Evolutionary conservation across 2,329 filamentous ascomycete species (phyloP).

Genomic region (Didymella lethalis): DNA sequence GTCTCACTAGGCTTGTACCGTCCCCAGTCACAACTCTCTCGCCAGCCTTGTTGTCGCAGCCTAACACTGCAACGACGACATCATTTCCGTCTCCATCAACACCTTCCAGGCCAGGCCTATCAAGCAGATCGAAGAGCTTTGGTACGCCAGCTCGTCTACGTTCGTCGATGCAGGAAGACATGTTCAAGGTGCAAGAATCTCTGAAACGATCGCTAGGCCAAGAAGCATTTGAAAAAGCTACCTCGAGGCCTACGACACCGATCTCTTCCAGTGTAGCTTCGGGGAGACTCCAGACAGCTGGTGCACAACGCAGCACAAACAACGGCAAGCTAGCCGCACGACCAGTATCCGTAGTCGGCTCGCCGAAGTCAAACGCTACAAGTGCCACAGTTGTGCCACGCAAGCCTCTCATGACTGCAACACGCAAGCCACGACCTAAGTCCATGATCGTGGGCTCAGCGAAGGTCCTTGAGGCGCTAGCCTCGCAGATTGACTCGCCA

Average conservation of each 20-base stretch:
- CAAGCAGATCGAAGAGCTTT: conserved; percentile 8
- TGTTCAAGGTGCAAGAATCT: conserved; percentile 11
- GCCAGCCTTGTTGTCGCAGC: not conserved
- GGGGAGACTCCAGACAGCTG: not conserved
- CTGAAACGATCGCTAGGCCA: conserved; percentile 22
- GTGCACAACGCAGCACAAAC: not conserved
- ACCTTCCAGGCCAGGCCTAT: conserved; percentile 1
- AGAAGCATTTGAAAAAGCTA: conserved; percentile 7
- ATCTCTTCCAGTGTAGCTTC: not conserved
- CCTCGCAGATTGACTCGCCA: conserved; percentile 13
- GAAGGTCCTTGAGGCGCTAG: conserved; percentile 9
- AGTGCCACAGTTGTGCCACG: conserved; percentile 1
- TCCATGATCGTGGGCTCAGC: conserved; percentile 17
- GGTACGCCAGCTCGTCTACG: conserved; percentile 12
- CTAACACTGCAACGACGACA: conserved; percentile 3
- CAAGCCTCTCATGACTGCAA: conserved; percentile 5
- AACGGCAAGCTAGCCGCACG: not conserved
- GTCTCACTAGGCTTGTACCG: not conserved
- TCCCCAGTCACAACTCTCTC: not conserved
- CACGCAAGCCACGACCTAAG: conserved; percentile 17
- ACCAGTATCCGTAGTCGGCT: conserved; percentile 3
- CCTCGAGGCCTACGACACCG: conserved; percentile 7
- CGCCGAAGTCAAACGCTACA: not conserved
- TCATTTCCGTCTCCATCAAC: not conserved
- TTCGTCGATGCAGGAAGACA: conserved; percentile 24